Evolutionary conservation across 805 yeast genomes (phyloP), one percentile per base, ranked within the genome.

Genomic region (Yamadazyma paraphyllophila): DNA sequence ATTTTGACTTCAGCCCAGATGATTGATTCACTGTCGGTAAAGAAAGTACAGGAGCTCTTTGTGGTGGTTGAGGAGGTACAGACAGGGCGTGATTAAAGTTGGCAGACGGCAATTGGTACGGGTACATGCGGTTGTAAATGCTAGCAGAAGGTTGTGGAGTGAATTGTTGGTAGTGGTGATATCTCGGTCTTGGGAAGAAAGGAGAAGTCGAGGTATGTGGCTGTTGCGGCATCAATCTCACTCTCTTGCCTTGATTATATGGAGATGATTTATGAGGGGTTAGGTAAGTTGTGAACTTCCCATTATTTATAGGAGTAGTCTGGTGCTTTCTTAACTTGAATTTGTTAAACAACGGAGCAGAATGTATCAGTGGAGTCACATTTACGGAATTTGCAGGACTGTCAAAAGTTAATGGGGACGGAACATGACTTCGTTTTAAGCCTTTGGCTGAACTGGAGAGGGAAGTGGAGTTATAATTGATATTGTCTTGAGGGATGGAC

Each of bases 361-460:
- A 66, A 32, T 63, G 68, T 36, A 66, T 62, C 33, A 53, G 34
- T 4, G 67, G 67, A 6, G 25, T 15, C 17, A 26, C 13, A n/a
- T 7, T 31, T 7, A 10, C 17, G 3, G 38, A 35, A 17, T 16
- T 3, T 3, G 31, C 26, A 2, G 31, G n/a, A 25, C 29, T 13
- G 29, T 47, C 47, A 26, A 64, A 57, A 38, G 49, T 48, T 32
- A 67, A 53, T 1, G 72, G 71, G 2, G 63, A 41, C 2, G 73
- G 73, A 12, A 65, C 51, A 44, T 65, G 65, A 17, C 56, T 54
- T 33, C 73, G 54, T 50, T 63, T 66, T 44, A 67, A 58, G 14
- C 71, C 51, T 49, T 64, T 43, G 4, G 40, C 34, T 6, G 51
- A 35, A 4, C 12, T 37, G 4, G 50, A 31, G 13, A 42, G 16